Evolutionary conservation across 441 rosid species (phyloP), one percentile per base, ranked within the genome.

Genomic region (Eruca vesicaria): DNA sequence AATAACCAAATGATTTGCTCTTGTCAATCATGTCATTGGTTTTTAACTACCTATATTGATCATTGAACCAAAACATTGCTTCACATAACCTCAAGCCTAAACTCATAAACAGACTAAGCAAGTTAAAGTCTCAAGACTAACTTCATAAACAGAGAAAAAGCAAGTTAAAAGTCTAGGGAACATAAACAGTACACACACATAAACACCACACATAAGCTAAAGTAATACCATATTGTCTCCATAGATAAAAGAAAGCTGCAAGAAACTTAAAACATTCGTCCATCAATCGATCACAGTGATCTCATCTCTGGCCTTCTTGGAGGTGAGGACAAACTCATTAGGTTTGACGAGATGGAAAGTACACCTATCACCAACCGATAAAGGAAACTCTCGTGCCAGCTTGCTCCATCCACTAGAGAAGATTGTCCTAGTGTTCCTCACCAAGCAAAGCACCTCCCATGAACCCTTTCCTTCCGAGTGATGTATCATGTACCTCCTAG

Each of bases 381-480:
- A 26, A 65, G 80, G 76, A 5, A 1, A 77, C 29, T 66, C 66
- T 43, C 75, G 14, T 7, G 79, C 79, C 65, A 76, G 0, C 31
- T 26, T 32, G 2, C 26, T 9, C 66, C 69, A 76, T 31, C 79
- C 75, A 2, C 53, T 5, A 7, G 79, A 71, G 66, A 76, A 63
- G 60, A 61, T 43, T 41, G 60, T 10, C 15, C 79, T 18, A 55
- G 12, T 8, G 53, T 76, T 8, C 45, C 63, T 71, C 72, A 50
- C 72, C 68, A 77, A 60, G 33, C 63, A 59, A 19, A 33, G 14
- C 68, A 66, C 76, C 18, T 59, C 11, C 80, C 80, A 77, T 0
- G 72, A 60, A 4, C 8, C 15, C 0, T 66, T 20, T 50, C 68
- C 72, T 18, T 59, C 12, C 2, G 76, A 32, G 21, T 71, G 80